A percentile compares a stretch with the other conserved stretches of the same genome.
Evolutionary conservation across 371 early-diverging fungal species (phyloP).

Genomic region (Basidiobolus heterosporus): DNA sequence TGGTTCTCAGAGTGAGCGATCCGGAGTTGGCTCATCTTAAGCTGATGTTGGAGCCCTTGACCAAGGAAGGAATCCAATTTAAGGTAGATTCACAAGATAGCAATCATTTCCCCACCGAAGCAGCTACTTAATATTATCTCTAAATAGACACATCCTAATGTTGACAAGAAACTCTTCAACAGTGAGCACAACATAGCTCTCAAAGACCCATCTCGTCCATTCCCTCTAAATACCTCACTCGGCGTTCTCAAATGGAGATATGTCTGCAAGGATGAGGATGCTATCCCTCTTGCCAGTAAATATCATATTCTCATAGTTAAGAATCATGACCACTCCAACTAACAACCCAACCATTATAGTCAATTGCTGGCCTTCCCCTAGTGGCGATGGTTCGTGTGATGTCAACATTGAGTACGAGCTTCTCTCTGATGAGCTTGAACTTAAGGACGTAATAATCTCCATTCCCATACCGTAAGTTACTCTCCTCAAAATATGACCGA

Average conservation of each 20-base stretch:
- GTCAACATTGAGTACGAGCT: slow-evolving; percentile 91
- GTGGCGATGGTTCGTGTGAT: slow-evolving; percentile 70
- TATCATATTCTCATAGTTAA: not conserved
- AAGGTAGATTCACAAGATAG: slow-evolving; percentile 41
- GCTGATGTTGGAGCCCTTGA: slow-evolving; percentile 26
- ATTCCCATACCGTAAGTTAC: slow-evolving; percentile 74
- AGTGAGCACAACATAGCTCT: slow-evolving; percentile 52
- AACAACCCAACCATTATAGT: slow-evolving; percentile 21
- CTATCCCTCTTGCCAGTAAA: slow-evolving; percentile 69
- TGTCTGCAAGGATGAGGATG: slow-evolving; percentile 58
- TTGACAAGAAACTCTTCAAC: slow-evolving; percentile 78
- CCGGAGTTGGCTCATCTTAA: slow-evolving; percentile 34
- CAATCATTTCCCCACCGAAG: not conserved
- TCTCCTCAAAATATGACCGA: not conserved
- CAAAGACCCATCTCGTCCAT: slow-evolving; percentile 60
- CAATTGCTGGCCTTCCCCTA: slow-evolving; percentile 93
- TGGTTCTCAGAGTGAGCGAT: slow-evolving; percentile 62
- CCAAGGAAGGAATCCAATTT: slow-evolving; percentile 53
- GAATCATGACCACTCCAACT: not conserved
- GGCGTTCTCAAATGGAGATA: slow-evolving; percentile 81
- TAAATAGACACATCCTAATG: slow-evolving; percentile 83
- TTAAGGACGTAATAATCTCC: slow-evolving; percentile 71
- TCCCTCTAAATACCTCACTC: slow-evolving; percentile 73
- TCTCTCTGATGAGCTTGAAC: slow-evolving; percentile 45
- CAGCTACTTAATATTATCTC: not conserved